phyloP scores from a whole-genome alignment of 1,139 yeast genomes.

The Magnusiomyces suaveolens region DNA sequence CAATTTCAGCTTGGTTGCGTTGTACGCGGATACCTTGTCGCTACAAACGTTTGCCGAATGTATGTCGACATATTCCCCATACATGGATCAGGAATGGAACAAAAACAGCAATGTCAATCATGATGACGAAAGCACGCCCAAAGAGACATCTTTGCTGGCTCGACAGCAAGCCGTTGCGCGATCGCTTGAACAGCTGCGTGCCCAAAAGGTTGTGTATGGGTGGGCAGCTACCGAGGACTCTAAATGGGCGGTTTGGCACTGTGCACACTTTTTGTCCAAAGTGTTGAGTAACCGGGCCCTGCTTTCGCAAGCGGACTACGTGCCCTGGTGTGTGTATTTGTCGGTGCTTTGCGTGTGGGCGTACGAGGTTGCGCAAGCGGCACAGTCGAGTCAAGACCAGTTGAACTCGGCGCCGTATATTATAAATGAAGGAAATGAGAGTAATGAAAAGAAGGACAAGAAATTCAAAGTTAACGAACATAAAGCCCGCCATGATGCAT shows the following conservation, averaged over 20 bases:
- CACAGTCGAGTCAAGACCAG: neutral
- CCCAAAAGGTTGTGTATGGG: conserved; percentile 11
- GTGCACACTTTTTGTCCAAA: conserved; percentile 23
- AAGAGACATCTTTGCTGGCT: neutral
- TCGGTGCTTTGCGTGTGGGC: conserved; percentile 25
- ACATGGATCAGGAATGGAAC: neutral
- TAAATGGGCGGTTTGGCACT: conserved; percentile 26
- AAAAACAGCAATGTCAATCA: neutral
- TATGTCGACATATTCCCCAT: conserved; percentile 4
- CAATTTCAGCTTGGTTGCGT: conserved; percentile 21
- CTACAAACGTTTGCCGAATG: conserved; percentile 21
- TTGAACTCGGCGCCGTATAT: conserved; percentile 9
- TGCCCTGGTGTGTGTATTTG: conserved; percentile 26
- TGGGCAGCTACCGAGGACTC: conserved; percentile 26
- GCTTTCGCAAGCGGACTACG: conserved; percentile 23
- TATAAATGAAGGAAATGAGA: neutral
- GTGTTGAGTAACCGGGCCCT: conserved; percentile 20
- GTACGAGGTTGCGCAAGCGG: conserved; percentile 19
- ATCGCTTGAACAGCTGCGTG: conserved; percentile 11
- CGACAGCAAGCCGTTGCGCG: conserved; percentile 12
- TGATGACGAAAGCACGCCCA: neutral
- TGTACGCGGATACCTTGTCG: conserved; percentile 23
- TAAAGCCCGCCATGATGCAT: conserved; percentile 14
- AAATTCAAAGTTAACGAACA: neutral
- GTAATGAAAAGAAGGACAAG: neutral